These are phyloP conservation scores for Magnusiomyces tetraspermus DNA, from an alignment of 1,139 yeast species.

Conservation along the genomic window DNA sequence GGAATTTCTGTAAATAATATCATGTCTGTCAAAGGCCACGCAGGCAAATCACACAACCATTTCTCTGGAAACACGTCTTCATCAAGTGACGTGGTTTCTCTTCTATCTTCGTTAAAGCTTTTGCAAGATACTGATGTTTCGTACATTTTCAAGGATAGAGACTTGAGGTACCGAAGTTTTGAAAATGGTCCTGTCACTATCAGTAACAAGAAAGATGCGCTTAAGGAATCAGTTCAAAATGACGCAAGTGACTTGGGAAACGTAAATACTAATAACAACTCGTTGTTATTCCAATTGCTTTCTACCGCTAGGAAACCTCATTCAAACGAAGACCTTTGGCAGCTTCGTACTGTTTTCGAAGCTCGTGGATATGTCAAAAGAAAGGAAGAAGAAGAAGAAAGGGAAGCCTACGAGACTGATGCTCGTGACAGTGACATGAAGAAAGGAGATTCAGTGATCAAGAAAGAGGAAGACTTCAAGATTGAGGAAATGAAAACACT, in stretches of 20 bases:
- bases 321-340: constrained; percentile 6
- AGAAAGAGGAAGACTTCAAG: constrained; percentile 1
- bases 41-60: background rate
- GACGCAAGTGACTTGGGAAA: background rate
- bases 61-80: background rate
- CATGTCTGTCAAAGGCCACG: background rate
- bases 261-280: background rate
- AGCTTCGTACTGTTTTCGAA: background rate
- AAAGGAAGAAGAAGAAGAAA: background rate
- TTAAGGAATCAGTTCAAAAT: background rate
- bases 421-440: background rate
- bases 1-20: background rate
- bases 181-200: background rate
- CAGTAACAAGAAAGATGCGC: background rate
- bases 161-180: background rate
- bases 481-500: constrained; percentile 14
- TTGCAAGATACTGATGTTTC: background rate
- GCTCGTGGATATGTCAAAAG: background rate
- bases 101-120: background rate
- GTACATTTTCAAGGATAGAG: background rate
- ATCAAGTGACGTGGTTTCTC: background rate
- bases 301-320: background rate
- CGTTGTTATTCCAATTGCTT: background rate
- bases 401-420: background rate
- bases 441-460: background rate